Conservation (phyloP, 2,329 filamentous ascomycete genomes). For the Canariomyces notabilis region DNA sequence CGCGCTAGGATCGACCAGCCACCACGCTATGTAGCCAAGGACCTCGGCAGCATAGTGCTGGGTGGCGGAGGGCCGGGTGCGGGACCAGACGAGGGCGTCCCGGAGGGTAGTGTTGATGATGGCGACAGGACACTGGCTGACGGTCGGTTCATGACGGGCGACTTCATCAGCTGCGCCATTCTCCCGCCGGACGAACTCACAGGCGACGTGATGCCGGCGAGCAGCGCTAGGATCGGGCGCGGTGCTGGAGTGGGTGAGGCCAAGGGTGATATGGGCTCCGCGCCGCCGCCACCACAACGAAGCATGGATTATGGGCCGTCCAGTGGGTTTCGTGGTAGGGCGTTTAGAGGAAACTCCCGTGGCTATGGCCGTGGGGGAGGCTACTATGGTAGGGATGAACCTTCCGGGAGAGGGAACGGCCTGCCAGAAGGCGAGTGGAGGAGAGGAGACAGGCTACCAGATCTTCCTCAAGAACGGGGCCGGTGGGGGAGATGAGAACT, state of each 20-base stretch:
- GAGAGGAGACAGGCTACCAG: slow-evolving; percentile 58
- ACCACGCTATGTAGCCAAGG: slow-evolving; percentile 67
- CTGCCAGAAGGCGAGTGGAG: slow-evolving; percentile 59
- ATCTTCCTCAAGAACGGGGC: slow-evolving; percentile 39
- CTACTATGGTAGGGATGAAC: slow-evolving; percentile 10
- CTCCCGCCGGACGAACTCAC: slow-evolving; percentile 64
- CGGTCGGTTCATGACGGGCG: slow-evolving; percentile 78
- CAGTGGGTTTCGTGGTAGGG: slow-evolving; percentile 3
- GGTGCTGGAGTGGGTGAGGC: slow-evolving; percentile 36
- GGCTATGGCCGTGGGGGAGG: slow-evolving; percentile 31
- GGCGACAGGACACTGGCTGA: slow-evolving; percentile 70
- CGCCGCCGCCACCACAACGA: slow-evolving; percentile 18
- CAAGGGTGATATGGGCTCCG: slow-evolving; percentile 13
- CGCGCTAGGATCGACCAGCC: slow-evolving; percentile 24
- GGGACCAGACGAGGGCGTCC: slow-evolving; percentile 36
- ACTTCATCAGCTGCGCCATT: slow-evolving; percentile 80
- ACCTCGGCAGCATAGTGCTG: slow-evolving; percentile 77
- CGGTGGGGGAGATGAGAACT: slow-evolving; percentile 32
- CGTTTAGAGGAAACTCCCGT: slow-evolving; percentile 16
- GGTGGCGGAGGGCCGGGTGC: slow-evolving; percentile 47
- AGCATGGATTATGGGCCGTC: slow-evolving; percentile 21
- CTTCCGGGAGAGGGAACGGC: slow-evolving; percentile 14
- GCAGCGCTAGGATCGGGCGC: slow-evolving; percentile 43
- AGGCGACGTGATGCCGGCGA: slow-evolving; percentile 65
- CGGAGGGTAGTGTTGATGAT: slow-evolving; percentile 42